Evolutionary conservation across 2,329 filamentous ascomycete species (phyloP), one percentile per base, ranked within the genome.

Genomic region (Dactylella cylindrospora): DNA sequence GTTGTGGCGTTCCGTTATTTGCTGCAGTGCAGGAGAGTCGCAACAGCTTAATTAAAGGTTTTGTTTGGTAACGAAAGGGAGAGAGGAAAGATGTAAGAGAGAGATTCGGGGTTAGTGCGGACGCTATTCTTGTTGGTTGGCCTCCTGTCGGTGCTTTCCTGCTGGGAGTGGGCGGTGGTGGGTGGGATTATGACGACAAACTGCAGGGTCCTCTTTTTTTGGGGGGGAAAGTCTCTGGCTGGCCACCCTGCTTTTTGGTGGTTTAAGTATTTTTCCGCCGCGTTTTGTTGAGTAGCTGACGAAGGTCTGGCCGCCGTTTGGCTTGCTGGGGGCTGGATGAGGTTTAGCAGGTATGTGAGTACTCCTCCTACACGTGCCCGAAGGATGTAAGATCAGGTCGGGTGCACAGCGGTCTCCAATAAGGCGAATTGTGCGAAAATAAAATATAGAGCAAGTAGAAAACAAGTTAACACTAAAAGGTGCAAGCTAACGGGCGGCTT

Each of bases 181-280:
- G 26, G 36, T 38, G 23, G 23, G 49, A 54, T n/a, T n/a, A n/a
- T 54, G 57, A 62, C 57, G 57, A 62, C 57, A 62, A 53, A 53
- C 43, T 62, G 57, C 57, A 62, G 47, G 44, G 29, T 29, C n/a
- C n/a, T n/a, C n/a, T n/a, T n/a, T n/a, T n/a, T n/a, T n/a, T 23
- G 25, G 32, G 39, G 23, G 25, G 19, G 28, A 31, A 35, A 38
- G 57, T 43, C 57, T 49, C 54, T 54, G 57, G 39, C 41, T 62
- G 54, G 49, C 43, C 57, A 49, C 20, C n/a, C 23, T 38, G 33
- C 23, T 32, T 31, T 31, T 35, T n/a, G 32, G 41, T 46, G n/a
- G 2, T n/a, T n/a, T n/a, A n/a, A n/a, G n/a, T n/a, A n/a, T n/a
- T n/a, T n/a, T n/a, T n/a, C n/a, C n/a, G n/a, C n/a, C n/a, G n/a